Evolutionary conservation across 257 asterid species (phyloP).

Genomic region (Solanum peruvianum): DNA sequence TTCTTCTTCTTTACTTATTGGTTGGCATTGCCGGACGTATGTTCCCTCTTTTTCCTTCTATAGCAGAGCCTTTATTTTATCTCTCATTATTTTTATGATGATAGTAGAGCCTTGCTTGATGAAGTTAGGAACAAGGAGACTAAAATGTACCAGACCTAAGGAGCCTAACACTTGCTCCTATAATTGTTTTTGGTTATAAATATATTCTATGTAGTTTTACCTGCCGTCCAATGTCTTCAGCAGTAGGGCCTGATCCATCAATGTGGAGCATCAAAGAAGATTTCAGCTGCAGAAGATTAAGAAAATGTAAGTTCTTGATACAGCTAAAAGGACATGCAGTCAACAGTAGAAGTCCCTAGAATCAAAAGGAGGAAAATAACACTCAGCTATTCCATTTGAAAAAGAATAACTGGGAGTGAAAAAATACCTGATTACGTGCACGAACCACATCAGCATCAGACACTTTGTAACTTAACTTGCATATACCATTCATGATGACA

Average conservation of each 20-base stretch:
- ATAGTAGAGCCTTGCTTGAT: not conserved
- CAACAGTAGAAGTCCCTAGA: not conserved
- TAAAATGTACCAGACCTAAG: not conserved
- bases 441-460: constrained; percentile 67
- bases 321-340: not conserved
- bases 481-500: constrained; percentile 60
- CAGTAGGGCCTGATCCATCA: constrained; percentile 85
- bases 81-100: not conserved
- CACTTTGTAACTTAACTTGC: constrained; percentile 61
- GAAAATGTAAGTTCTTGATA: not conserved
- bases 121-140: not conserved
- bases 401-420: not conserved
- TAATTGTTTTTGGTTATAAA: not conserved
- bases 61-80: not conserved
- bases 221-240: constrained; percentile 98
- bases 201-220: constrained; percentile 14
- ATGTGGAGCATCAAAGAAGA: constrained; percentile 83
- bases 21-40: not conserved
- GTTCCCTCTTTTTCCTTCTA: not conserved
- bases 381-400: not conserved
- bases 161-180: not conserved
- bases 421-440: constrained; percentile 68
- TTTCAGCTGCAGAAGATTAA: constrained; percentile 50
- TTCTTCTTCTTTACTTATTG: not conserved
- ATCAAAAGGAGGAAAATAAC: not conserved